Conservation (phyloP, 306 rosid species). For the Cicer bijugum region DNA sequence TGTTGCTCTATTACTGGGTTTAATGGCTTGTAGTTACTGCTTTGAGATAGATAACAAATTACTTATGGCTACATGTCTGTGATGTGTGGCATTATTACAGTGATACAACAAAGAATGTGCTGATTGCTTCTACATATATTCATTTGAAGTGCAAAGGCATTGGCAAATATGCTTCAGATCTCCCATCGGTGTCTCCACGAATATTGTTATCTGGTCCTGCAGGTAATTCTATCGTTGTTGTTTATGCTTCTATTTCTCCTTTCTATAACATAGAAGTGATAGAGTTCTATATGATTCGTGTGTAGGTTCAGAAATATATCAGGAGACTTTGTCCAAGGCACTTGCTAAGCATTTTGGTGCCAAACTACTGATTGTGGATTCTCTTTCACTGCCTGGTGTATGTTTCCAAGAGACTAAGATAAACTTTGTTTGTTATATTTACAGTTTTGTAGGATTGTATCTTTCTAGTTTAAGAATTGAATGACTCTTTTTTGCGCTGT, state of each 20-base stretch:
- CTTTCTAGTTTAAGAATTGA: not conserved
- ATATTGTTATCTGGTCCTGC: conserved; percentile 89
- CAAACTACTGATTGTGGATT: conserved; percentile 74
- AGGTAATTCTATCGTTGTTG: conserved; percentile 52
- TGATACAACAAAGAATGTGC: conserved; percentile 76
- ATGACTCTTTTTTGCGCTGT: not conserved
- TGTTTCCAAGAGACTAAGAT: conserved; percentile 44
- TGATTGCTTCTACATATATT: conserved; percentile 71
- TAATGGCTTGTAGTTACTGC: conserved; percentile 28
- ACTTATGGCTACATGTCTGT: conserved; percentile 29
- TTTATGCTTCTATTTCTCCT: conserved; percentile 25
- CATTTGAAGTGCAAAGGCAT: conserved; percentile 78
- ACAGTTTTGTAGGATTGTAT: conserved; percentile 23
- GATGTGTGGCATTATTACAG: conserved; percentile 55
- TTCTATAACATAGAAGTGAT: conserved; percentile 27
- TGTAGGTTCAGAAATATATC: conserved; percentile 94
- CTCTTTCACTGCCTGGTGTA: conserved; percentile 90
- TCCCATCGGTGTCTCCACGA: conserved; percentile 75
- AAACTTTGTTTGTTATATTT: conserved; percentile 14
- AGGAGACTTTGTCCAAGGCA: conserved; percentile 86
- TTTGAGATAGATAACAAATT: conserved; percentile 1
- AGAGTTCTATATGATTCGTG: conserved; percentile 21
- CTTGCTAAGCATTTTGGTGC: conserved; percentile 90
- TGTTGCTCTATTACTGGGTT: conserved; percentile 29
- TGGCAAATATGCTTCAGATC: conserved; percentile 72